A percentile compares a stretch with the other conserved stretches of the same genome.
Evolutionary conservation across 306 rosid species (phyloP).

Genomic region (Begonia masoniana): DNA sequence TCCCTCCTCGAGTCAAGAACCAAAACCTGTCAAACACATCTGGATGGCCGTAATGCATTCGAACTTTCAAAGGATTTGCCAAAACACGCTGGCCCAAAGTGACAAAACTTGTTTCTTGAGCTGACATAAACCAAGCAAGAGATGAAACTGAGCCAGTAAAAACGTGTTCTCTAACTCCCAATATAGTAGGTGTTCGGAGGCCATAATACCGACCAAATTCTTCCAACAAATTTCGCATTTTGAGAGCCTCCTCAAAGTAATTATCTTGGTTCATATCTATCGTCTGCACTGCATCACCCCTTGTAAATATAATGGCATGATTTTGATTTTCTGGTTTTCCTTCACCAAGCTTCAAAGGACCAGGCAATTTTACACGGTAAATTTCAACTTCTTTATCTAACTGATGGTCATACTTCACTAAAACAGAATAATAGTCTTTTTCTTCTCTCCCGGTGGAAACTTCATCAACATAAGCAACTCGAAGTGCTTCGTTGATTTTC

Average conservation of each 20-base stretch:
- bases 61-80: conserved; percentile 71
- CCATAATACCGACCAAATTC: conserved; percentile 52
- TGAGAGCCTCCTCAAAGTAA: conserved; percentile 91
- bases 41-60: conserved; percentile 97
- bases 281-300: conserved; percentile 87
- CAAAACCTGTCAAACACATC: conserved; percentile 91
- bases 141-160: conserved; percentile 92
- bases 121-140: conserved; percentile 95
- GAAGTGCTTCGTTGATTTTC: conserved; percentile 64
- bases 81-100: conserved; percentile 90
- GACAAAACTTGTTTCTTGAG: conserved; percentile 89
- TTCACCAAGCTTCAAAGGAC: conserved; percentile 80
- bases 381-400: conserved; percentile 69
- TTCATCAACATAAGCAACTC: conserved; percentile 87
- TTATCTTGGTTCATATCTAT: conserved; percentile 95
- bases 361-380: conserved; percentile 77
- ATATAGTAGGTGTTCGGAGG: conserved; percentile 60
- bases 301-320: conserved; percentile 83
- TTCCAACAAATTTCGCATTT: conserved; percentile 72
- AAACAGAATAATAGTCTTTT: conserved; percentile 62
- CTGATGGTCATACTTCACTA: conserved; percentile 68
- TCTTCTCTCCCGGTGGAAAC: conserved; percentile 50
- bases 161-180: conserved; percentile 87
- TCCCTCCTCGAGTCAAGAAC: conserved; percentile 77
- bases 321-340: conserved; percentile 97